Evolutionary conservation across 2,329 filamentous ascomycete genomes (phyloP).

Genomic region (Exserohilum rostratum): DNA sequence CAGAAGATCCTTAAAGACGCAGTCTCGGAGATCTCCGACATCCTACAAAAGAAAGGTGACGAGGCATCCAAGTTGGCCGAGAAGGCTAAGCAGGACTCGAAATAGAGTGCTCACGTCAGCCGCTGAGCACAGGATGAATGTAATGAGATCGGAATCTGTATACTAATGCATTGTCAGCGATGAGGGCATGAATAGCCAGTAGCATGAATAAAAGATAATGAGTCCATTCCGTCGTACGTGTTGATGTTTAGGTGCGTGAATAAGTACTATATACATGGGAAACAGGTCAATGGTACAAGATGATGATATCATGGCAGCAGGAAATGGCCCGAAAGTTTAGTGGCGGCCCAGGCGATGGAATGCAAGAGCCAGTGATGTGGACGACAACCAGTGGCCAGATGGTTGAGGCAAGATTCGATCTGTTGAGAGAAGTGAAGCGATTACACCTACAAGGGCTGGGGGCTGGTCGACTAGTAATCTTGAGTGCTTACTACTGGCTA

Average conservation of each 20-base stretch:
- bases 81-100: conserved; percentile 44
- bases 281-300: too few species aligned
- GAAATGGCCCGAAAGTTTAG: too few species aligned
- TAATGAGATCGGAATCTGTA: conserved; percentile 10
- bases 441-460: not conserved
- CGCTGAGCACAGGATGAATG: not conserved
- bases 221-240: not conserved
- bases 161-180: conserved; percentile 15
- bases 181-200: not conserved
- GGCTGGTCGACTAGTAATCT: too few species aligned
- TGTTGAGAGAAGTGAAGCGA: not conserved
- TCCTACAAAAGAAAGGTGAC: conserved; percentile 44
- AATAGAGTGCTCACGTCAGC: conserved; percentile 21
- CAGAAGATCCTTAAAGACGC: conserved; percentile 72
- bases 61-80: conserved; percentile 41
- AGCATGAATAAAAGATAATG: not conserved
- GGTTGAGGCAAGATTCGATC: not conserved
- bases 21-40: conserved; percentile 42
- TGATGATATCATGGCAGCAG: too few species aligned
- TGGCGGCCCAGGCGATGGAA: too few species aligned
- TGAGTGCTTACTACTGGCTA: not conserved
- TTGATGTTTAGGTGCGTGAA: not conserved
- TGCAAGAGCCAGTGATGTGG: too few species aligned
- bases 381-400: too few species aligned
- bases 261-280: not conserved